These are phyloP conservation scores for Ajuga reptans DNA, from an alignment of 305 asterid genomes.

Conservation along the genomic window DNA sequence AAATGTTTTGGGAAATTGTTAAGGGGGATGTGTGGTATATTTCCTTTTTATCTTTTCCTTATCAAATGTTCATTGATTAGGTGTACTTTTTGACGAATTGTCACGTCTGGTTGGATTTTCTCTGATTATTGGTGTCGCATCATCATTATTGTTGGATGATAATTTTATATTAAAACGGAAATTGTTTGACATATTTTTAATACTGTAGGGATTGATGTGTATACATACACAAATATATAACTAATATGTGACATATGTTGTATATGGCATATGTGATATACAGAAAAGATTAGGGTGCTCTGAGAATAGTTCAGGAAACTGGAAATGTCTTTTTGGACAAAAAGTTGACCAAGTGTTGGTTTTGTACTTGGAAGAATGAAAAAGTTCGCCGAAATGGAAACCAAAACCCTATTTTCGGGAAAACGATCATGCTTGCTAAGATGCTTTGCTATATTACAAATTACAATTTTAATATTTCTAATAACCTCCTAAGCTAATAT, in stretches of 20 bases:
- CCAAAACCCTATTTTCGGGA: neutral
- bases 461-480: conserved; percentile 2
- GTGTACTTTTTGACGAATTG: neutral
- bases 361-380: neutral
- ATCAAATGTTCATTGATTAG: neutral
- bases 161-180: neutral
- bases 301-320: neutral
- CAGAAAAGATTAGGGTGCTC: neutral
- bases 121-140: neutral
- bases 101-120: neutral
- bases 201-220: neutral
- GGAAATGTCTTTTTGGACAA: neutral
- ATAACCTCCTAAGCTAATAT: conserved; percentile 8
- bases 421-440: neutral
- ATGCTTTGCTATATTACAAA: conserved; percentile 5
- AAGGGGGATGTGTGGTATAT: neutral
- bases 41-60: neutral
- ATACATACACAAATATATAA: neutral
- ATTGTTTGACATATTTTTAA: neutral
- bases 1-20: neutral
- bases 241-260: neutral
- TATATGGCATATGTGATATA: neutral
- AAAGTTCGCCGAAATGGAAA: neutral
- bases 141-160: neutral
- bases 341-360: neutral